These are phyloP conservation scores for Trichosporon ovoides DNA, from an alignment of 1,284 basidiomycete species.

Conservation along the genomic window DNA sequence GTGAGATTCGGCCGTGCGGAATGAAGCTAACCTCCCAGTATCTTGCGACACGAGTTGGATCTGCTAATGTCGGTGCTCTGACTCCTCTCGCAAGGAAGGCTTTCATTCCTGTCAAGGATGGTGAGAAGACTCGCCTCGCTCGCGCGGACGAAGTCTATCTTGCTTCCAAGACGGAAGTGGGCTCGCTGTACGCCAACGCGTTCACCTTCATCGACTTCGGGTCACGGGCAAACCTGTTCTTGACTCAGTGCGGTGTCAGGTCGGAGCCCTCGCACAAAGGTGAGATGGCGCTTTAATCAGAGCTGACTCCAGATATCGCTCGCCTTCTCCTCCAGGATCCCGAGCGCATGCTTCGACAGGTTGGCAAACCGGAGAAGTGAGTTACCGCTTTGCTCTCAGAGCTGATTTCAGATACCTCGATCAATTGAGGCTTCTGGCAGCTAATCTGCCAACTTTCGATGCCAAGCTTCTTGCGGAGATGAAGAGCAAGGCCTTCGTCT, in stretches of 20 bases:
- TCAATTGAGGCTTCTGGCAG: slow-evolving; percentile 77
- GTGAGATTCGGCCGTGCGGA: slow-evolving; percentile 20
- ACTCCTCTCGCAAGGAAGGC: slow-evolving; percentile 32
- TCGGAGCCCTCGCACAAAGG: slow-evolving; percentile 64
- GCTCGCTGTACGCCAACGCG: slow-evolving; percentile 35
- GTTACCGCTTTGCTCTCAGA: not conserved
- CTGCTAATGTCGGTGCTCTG: slow-evolving; percentile 40
- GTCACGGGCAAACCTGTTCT: slow-evolving; percentile 69
- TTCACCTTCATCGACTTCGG: slow-evolving; percentile 92
- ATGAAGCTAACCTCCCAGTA: slow-evolving; percentile 45
- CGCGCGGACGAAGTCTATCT: slow-evolving; percentile 46
- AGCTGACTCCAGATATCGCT: slow-evolving; percentile 34
- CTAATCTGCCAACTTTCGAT: slow-evolving; percentile 63
- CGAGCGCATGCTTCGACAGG: slow-evolving; percentile 37
- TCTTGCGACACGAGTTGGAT: slow-evolving; percentile 63
- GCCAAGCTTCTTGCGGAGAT: slow-evolving; percentile 58
- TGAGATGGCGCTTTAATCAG: not conserved
- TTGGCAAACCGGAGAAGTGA: slow-evolving; percentile 43
- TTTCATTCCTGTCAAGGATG: slow-evolving; percentile 49
- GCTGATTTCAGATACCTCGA: slow-evolving; percentile 65
- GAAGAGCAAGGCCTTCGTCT: slow-evolving; percentile 64
- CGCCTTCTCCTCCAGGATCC: slow-evolving; percentile 38
- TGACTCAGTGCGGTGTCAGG: slow-evolving; percentile 80
- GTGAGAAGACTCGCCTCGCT: slow-evolving; percentile 26
- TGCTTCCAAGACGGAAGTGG: slow-evolving; percentile 20